These are phyloP conservation scores for Carnegiea gigantea DNA, from an alignment of 179 eudicot species.

Conservation along the genomic window DNA sequence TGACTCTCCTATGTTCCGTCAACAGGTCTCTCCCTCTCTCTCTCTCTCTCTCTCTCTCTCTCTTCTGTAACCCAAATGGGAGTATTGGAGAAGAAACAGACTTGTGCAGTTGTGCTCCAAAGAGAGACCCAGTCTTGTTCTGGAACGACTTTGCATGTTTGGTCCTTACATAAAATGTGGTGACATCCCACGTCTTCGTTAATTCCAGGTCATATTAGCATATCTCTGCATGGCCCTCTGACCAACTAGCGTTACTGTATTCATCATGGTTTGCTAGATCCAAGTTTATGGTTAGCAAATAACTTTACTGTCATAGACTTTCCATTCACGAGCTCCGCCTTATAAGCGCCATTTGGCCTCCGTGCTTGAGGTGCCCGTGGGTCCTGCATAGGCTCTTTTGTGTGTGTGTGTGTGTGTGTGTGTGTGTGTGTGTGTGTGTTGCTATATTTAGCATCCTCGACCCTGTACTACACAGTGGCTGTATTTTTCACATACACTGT, in stretches of 20 bases:
- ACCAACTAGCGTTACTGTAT: neutral
- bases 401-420: no score
- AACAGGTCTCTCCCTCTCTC: slow-evolving; percentile 55
- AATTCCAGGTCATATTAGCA: neutral
- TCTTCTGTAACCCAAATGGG: neutral
- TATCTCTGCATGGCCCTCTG: neutral
- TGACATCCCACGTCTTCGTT: neutral
- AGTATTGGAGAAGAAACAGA: slow-evolving; percentile 1
- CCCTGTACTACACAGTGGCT: no score
- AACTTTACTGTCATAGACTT: neutral
- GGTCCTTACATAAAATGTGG: neutral
- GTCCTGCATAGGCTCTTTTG: no score
- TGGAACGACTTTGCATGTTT: neutral
- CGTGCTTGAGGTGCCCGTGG: neutral
- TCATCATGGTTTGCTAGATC: slow-evolving; percentile 8
- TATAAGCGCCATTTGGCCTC: neutral
- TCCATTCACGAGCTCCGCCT: neutral
- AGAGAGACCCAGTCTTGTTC: neutral
- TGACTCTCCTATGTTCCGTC: slow-evolving; percentile 98
- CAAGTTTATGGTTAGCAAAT: neutral
- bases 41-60: neutral
- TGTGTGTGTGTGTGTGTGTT: no score
- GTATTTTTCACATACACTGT: no score
- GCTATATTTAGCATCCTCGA: no score
- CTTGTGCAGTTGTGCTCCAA: neutral